Conservation (phyloP, 1,284 basidiomycete genomes). For the Cutaneotrichosporon daszewskae region DNA sequence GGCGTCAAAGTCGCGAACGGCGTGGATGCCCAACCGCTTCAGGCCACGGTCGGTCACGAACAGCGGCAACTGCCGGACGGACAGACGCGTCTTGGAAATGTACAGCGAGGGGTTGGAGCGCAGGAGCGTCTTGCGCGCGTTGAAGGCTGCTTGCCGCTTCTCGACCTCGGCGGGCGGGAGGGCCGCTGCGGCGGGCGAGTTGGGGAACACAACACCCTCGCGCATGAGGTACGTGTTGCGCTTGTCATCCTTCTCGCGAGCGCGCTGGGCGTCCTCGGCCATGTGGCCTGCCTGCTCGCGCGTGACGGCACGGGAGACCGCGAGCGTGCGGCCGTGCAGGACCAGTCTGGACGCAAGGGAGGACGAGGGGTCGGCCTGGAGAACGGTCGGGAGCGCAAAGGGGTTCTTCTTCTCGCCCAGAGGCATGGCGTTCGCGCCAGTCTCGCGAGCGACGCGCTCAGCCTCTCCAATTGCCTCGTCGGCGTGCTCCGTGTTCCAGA, state of each 20-base stretch:
- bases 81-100: constrained; percentile 88
- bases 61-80: constrained; percentile 83
- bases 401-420: constrained; percentile 65
- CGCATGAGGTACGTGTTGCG: constrained; percentile 91
- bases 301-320: constrained; percentile 85
- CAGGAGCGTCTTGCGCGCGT: constrained; percentile 69
- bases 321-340: constrained; percentile 86
- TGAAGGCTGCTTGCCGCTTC: constrained; percentile 74
- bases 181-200: constrained; percentile 66
- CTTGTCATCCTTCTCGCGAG: constrained; percentile 86
- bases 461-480: constrained; percentile 79
- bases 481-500: constrained; percentile 90
- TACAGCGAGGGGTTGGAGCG: constrained; percentile 88
- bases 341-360: constrained; percentile 76
- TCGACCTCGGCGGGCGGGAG: constrained; percentile 71
- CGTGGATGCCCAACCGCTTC: constrained; percentile 79
- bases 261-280: constrained; percentile 76
- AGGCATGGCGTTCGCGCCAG: constrained; percentile 44
- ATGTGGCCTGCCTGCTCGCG: constrained; percentile 78
- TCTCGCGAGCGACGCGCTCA: constrained; percentile 62
- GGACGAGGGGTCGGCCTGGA: constrained; percentile 92
- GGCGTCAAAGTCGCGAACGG: constrained; percentile 68
- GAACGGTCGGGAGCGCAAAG: constrained; percentile 75
- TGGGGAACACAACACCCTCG: constrained; percentile 90
- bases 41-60: constrained; percentile 84